Conservation (phyloP, 2,329 filamentous ascomycete species). For the Ustulina deusta region DNA sequence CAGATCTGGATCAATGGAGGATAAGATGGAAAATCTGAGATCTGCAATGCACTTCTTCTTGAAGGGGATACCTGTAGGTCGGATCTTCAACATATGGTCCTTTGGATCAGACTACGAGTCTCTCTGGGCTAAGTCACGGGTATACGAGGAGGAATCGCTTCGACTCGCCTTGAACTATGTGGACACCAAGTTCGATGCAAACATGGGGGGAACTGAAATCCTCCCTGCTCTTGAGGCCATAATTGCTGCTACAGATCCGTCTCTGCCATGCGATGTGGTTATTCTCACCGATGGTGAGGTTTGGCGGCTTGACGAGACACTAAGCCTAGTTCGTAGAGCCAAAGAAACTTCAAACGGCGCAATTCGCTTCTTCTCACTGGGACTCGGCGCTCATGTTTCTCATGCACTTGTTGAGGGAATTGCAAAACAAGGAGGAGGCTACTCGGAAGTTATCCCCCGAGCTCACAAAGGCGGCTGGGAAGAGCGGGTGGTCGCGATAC, state of each 20-base stretch:
- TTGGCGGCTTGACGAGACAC: conserved; percentile 61
- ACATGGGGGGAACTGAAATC: conserved; percentile 68
- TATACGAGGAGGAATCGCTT: conserved; percentile 55
- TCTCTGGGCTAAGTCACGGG: conserved; percentile 35
- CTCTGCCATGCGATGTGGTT: conserved; percentile 62
- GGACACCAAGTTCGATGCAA: conserved; percentile 54
- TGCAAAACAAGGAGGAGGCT: conserved; percentile 68
- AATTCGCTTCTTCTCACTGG: conserved; percentile 68
- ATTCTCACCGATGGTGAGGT: conserved; percentile 69
- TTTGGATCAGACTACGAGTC: conserved; percentile 57
- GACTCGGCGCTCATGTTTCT: conserved; percentile 66
- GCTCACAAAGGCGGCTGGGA: conserved; percentile 34
- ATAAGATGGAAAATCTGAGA: conserved; percentile 61
- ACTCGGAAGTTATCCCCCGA: conserved; percentile 52
- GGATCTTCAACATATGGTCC: conserved; percentile 62
- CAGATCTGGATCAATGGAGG: conserved; percentile 56
- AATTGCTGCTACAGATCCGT: conserved; percentile 57
- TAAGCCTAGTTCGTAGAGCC: conserved; percentile 60
- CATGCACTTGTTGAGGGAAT: conserved; percentile 70
- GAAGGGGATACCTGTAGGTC: conserved; percentile 62
- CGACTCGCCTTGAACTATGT: conserved; percentile 53
- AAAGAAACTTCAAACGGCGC: conserved; percentile 55
- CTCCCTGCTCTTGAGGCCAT: conserved; percentile 59
- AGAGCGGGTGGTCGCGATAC: conserved; percentile 35
- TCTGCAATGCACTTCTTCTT: conserved; percentile 68